phyloP scores from a whole-genome alignment of 192 early-diverging fungal species.

The Rhizophagus clarus region DNA sequence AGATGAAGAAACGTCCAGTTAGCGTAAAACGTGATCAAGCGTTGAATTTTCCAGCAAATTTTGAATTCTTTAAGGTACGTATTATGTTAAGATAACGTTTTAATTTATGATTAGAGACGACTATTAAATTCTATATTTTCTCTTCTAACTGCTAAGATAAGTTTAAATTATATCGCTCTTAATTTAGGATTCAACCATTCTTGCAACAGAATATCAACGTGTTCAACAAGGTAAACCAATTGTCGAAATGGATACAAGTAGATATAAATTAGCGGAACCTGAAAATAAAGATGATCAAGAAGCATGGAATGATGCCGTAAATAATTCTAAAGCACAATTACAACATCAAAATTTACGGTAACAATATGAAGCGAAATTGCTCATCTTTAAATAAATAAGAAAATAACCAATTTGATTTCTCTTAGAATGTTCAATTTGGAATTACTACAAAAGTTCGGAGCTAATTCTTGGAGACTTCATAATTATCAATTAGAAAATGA shows the following conservation, averaged over 20 bases:
- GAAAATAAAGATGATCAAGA: slow-evolving; percentile 41
- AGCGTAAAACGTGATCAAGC: slow-evolving; percentile 35
- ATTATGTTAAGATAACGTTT: not conserved
- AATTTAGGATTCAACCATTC: slow-evolving; percentile 23
- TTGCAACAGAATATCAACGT: slow-evolving; percentile 38
- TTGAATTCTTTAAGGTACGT: slow-evolving; percentile 49
- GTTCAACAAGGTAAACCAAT: slow-evolving; percentile 49
- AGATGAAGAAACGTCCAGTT: slow-evolving; percentile 52
- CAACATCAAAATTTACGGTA: slow-evolving; percentile 54
- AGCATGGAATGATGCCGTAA: slow-evolving; percentile 46
- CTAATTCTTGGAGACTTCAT: slow-evolving; percentile 60
- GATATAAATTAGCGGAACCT: slow-evolving; percentile 53
- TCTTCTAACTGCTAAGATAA: too few species aligned
- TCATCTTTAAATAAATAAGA: not conserved
- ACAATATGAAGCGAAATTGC: slow-evolving; percentile 30
- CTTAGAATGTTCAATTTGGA: slow-evolving; percentile 49
- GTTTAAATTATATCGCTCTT: not conserved
- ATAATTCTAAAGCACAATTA: slow-evolving; percentile 56
- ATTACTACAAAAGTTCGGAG: slow-evolving; percentile 54
- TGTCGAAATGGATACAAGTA: slow-evolving; percentile 44
- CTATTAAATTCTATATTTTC: too few species aligned
- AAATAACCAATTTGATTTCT: slow-evolving; percentile 3
- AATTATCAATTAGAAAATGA: slow-evolving; percentile 55
- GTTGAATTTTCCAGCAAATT: slow-evolving; percentile 41
- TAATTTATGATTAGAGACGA: not conserved